Conservation (phyloP, 2,329 filamentous ascomycete genomes). For the Colletotrichum cordylinicola region DNA sequence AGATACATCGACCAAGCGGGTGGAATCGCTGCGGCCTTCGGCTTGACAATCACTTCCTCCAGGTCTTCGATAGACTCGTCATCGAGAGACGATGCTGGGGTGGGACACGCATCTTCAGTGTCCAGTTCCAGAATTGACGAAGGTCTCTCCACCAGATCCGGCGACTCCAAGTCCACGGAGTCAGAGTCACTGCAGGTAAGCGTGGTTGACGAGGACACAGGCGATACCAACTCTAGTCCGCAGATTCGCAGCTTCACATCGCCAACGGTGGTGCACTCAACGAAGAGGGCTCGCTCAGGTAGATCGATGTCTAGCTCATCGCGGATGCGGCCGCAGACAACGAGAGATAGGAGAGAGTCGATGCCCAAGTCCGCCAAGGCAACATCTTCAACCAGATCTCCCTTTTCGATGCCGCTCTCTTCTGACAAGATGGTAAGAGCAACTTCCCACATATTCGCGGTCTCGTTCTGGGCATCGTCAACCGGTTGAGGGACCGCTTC, state of each 20-base stretch:
- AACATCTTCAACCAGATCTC: neutral
- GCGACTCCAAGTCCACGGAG: neutral
- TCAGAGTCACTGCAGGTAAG: neutral
- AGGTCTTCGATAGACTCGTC: neutral
- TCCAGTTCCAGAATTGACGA: neutral
- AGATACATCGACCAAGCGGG: neutral
- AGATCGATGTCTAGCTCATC: constrained; percentile 63
- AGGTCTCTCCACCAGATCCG: neutral
- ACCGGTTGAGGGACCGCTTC: neutral
- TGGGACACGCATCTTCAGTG: neutral
- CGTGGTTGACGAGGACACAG: neutral
- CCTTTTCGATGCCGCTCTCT: neutral
- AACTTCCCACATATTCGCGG: neutral
- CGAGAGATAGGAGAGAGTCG: constrained; percentile 66
- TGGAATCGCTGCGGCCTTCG: neutral
- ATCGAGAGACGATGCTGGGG: neutral
- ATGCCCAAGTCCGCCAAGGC: constrained; percentile 55
- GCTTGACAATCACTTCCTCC: neutral
- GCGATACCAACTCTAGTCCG: neutral
- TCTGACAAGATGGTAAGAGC: neutral
- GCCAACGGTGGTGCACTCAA: constrained; percentile 59
- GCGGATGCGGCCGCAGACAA: constrained; percentile 60
- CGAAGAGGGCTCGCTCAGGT: constrained; percentile 52
- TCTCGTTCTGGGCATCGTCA: neutral
- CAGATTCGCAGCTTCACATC: constrained; percentile 47